Evolutionary conservation across 768 basidiomycete genomes (phyloP), one percentile per base, ranked within the genome.

Genomic region (Suillus placidus): DNA sequence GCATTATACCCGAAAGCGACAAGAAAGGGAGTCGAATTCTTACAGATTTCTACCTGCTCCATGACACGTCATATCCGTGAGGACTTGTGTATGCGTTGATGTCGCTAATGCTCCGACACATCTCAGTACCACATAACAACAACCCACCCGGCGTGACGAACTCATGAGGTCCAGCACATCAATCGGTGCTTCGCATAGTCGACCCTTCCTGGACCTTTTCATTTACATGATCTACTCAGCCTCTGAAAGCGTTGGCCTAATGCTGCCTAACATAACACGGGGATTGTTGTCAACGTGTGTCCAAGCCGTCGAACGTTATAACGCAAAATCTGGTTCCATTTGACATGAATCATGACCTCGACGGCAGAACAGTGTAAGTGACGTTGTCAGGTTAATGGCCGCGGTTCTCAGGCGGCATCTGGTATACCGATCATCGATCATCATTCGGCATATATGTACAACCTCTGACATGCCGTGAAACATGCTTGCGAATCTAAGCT

Each of bases 21-120:
- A 8, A 52, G 26, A 52, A 54, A 10, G 52, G 52, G 52, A 54
- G 52, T 18, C 16, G 16, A 30, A 30, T 52, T 52, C 3, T 14
- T 49, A 23, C 47, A 51, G 14, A 26, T 51, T 51, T 13, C 51
- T 51, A 26, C 13, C 16, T 52, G 51, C 26, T 34, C 20, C 10
- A 34, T 34, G 54, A 55, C 54, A 55, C 54, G 54, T 55, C 54
- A 55, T 34, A 55, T 55, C 32, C 32, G 54, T 32, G 52, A 34
- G 32, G 52, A 54, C 30, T 12, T 54, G 52, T 2, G 30, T 32
- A 32, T 54, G 16, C 1, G 9, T 34, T 20, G 51, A 23, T 52
- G 30, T 32, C 1, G 16, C 30, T 12, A 32, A 32, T 54, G 18
- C 16, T 32, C 51, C 51, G 8, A 9, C 2, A 35, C 23, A 26